Base-by-base conservation (phyloP, 331 rosid genomes). In the Dryas integrifolia region DNA sequence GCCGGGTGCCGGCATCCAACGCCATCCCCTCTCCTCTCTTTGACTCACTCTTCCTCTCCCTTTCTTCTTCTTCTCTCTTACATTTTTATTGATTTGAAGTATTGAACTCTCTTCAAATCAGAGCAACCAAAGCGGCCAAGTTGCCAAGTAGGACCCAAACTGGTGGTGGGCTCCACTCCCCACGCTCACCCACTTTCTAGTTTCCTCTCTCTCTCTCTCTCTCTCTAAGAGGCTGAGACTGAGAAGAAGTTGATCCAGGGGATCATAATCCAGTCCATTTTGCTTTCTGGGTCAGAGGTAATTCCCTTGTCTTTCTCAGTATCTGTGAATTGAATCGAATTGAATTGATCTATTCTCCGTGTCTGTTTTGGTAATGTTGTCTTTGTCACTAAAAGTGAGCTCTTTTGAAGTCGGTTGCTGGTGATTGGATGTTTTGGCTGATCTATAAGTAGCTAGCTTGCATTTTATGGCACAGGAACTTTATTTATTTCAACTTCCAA, bases 271-370 rank as follows among this genome's bases (percentile, higher is more conserved):
- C 76, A 45, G 46, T 58, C 39, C 18, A 14, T 26, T 30, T 10
- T 26, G 67, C 58, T 72, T 72, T 72, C 48, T 72, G 67, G 76
- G 67, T 46, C 40, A 14, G 67, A 72, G 67, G 76, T 72, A 58
- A 2, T n/a, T 63, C 30, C 30, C 16, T 7, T 63, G 38, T 63
- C 68, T 63, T 63, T 16, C 9, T 4, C 14, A 41, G 35, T 43
- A 9, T 63, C 8, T 63, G 15, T 63, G 51, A 30, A 30, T n/a
- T 62, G 40, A n/a, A 8, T 61, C 30, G 76, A n/a, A 57, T 71
- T 45, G 21, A 58, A 35, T 9, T 44, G 75, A 57, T 45, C 57
- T 45, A 13, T 15, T 58, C 4, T 57, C 11, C 14, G 43, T 45
- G 39, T 58, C 46, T 14, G 46, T 16, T 60, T 48, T 67, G 58